Evolutionary conservation across 192 early-diverging fungal genomes (phyloP).

Genomic region (Hyaloraphidium curvatum): DNA sequence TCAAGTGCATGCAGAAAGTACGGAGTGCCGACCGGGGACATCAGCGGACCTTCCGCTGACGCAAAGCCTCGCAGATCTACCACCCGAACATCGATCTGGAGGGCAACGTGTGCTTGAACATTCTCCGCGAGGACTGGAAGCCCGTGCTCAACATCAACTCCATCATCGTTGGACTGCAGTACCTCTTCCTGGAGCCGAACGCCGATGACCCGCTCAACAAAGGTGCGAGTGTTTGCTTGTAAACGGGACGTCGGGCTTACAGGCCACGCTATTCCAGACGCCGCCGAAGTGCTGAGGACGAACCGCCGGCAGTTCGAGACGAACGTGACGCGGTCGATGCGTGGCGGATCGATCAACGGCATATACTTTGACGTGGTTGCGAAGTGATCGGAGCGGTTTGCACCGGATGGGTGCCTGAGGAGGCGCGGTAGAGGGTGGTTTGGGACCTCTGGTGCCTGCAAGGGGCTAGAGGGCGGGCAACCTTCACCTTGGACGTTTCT

Average conservation of each 20-base stretch:
- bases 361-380: conserved; percentile 47
- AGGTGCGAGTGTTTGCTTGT: conserved; percentile 20
- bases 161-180: conserved; percentile 76
- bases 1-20: conserved; percentile 74
- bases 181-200: conserved; percentile 85
- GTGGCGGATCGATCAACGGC: conserved; percentile 45
- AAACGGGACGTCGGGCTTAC: not conserved
- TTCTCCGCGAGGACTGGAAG: conserved; percentile 96
- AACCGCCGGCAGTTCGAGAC: conserved; percentile 49
- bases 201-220: conserved; percentile 96
- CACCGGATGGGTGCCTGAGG: too few relatives aligned
- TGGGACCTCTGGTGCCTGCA: too few relatives aligned
- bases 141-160: conserved; percentile 88
- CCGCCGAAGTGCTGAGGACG: conserved; percentile 56
- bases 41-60: not conserved
- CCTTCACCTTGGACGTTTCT: too few relatives aligned
- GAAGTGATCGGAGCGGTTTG: conserved; percentile 7
- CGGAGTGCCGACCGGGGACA: not conserved
- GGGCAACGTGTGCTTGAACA: conserved; percentile 91
- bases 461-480: too few relatives aligned
- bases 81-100: conserved; percentile 96
- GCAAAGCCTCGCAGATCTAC: conserved; percentile 41
- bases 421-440: too few relatives aligned
- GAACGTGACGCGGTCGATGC: conserved; percentile 59
- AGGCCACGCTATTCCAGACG: conserved; percentile 25